Evolutionary conservation across 169 alveolate species (phyloP).

Genomic region (Condylostoma magnum): DNA sequence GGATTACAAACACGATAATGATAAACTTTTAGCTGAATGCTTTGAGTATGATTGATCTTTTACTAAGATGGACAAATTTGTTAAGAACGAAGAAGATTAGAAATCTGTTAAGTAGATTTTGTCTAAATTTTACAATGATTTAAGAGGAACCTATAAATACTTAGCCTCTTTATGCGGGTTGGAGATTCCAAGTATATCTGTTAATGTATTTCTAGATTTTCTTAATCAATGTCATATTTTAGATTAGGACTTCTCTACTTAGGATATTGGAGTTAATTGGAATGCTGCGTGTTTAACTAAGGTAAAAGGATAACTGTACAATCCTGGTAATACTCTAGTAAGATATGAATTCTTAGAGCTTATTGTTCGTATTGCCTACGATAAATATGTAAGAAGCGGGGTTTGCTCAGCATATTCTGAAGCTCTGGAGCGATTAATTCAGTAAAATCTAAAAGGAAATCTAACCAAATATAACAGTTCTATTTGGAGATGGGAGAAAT

Average conservation of each 20-base stretch:
- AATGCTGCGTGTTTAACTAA: slow-evolving; percentile 33
- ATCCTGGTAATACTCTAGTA: slow-evolving; percentile 47
- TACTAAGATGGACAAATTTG: no score
- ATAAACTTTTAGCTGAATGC: not conserved
- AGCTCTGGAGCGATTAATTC: slow-evolving; percentile 41
- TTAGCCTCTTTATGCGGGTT: slow-evolving; percentile 33
- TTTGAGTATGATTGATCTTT: no score
- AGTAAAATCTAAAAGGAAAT: slow-evolving; percentile 26
- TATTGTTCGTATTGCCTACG: slow-evolving; percentile 51
- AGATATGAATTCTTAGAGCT: slow-evolving; percentile 60
- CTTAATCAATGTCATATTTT: slow-evolving; percentile 37
- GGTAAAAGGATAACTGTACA: slow-evolving; percentile 27
- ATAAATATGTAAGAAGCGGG: slow-evolving; percentile 40
- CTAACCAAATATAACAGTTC: slow-evolving; percentile 15
- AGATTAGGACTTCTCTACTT: slow-evolving; percentile 37
- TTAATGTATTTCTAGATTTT: slow-evolving; percentile 51
- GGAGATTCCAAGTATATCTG: slow-evolving; percentile 33
- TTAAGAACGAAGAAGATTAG: not conserved
- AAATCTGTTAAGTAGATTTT: not conserved
- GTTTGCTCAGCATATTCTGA: slow-evolving; percentile 17
- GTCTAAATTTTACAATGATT: not conserved
- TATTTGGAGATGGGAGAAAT: slow-evolving; percentile 46
- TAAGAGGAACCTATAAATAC: slow-evolving; percentile 39
- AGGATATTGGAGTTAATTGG: slow-evolving; percentile 46
- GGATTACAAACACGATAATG: slow-evolving; percentile 25